Evolutionary conservation across 2,329 filamentous ascomycete genomes (phyloP).

Genomic region (Botryosphaeria dothidea): DNA sequence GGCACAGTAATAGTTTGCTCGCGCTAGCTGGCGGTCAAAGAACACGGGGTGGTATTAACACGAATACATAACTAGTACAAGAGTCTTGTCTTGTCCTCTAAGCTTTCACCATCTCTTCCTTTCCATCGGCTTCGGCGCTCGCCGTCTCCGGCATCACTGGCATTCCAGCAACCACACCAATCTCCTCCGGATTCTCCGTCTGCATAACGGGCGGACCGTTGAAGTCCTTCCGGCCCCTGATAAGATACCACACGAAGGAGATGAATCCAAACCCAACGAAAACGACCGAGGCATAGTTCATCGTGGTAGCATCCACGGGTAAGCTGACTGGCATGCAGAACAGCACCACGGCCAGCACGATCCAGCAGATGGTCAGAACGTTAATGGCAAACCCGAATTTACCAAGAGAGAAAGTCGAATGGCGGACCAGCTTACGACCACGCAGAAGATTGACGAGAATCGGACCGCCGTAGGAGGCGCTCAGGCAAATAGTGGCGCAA

Average conservation of each 20-base stretch:
- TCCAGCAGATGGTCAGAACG: constrained; percentile 68
- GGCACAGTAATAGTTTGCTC: background rate
- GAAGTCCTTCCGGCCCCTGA: constrained; percentile 39
- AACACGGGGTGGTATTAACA: background rate
- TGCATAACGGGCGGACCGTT: constrained; percentile 39
- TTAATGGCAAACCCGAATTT: constrained; percentile 70
- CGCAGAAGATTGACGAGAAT: constrained; percentile 71
- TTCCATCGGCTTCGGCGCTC: background rate
- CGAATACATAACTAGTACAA: background rate
- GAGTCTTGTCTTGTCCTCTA: background rate
- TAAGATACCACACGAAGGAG: constrained; percentile 39
- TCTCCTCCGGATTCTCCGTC: constrained; percentile 36
- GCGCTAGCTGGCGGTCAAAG: background rate
- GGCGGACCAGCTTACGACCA: constrained; percentile 63
- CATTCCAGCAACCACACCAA: constrained; percentile 34
- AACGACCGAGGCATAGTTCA: constrained; percentile 48
- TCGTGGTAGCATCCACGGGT: constrained; percentile 39
- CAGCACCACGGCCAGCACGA: constrained; percentile 66
- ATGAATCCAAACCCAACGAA: constrained; percentile 42
- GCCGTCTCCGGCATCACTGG: constrained; percentile 28
- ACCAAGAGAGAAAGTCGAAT: constrained; percentile 69
- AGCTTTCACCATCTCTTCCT: background rate
- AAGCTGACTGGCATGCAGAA: constrained; percentile 70
- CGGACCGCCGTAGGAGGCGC: constrained; percentile 73
- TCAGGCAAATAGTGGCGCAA: constrained; percentile 77